Percentiles rank a stretch among this genome's conserved stretches.
Conservation (phyloP, 129 eudicot species). For the Tagetes erecta region DNA sequence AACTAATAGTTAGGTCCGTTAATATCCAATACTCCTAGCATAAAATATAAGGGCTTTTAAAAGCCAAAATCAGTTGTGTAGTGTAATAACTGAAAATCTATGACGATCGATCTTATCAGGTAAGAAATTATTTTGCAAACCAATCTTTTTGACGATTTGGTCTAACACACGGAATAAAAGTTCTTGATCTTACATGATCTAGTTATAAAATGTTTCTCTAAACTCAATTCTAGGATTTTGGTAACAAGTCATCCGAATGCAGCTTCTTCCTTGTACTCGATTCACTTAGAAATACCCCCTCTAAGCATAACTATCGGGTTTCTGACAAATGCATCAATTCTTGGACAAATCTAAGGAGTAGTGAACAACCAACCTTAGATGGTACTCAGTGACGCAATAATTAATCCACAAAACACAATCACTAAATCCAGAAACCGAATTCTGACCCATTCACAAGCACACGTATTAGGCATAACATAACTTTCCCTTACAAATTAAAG, state of each 20-base stretch:
- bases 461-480: neutral
- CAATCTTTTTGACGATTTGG: neutral
- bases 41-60: neutral
- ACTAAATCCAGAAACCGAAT: neutral
- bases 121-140: neutral
- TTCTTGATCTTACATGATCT: neutral
- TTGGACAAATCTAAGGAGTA: too few species aligned
- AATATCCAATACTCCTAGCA: too few species aligned
- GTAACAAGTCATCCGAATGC: neutral
- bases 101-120: neutral
- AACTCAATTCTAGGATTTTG: too few species aligned
- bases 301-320: neutral
- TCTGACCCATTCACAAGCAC: neutral
- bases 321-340: too few species aligned
- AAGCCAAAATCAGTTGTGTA: neutral
- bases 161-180: neutral
- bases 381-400: neutral
- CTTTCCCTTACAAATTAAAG: too few species aligned
- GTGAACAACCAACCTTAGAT: too few species aligned
- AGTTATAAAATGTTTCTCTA: neutral
- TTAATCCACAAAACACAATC: neutral
- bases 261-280: neutral
- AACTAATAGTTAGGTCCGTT: too few species aligned
- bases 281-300: neutral
- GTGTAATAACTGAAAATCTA: neutral